Evolutionary conservation across 2,329 filamentous ascomycete genomes (phyloP), one percentile per base, ranked within the genome.

Genomic region (Aureobasidium sp.): DNA sequence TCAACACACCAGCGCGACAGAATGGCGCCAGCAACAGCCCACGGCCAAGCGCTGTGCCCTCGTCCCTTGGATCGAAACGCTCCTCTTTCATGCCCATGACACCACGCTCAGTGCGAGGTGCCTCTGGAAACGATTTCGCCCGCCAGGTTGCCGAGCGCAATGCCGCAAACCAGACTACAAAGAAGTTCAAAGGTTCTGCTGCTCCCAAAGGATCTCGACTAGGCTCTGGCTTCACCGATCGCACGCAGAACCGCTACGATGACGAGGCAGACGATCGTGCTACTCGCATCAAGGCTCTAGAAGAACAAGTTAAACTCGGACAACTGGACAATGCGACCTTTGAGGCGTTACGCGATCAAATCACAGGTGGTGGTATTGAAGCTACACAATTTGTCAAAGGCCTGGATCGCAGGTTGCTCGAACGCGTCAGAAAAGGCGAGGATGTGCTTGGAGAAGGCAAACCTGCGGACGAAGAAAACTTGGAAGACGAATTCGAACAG

Each of bases 361-460:
- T 97, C 61, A 79, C 90, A 0, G 92, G 91, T 3, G 93, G 92
- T 8, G 89, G 96, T 72, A 75, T 92, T 25, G 79, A 79, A 15
- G 90, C 86, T 67, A 96, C 91, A 15, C 91, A 96, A 79, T 76
- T 97, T 66, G 87, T 97, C 52, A 97, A 97, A 71, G 94, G 94
- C 0, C 76, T 99, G 54, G 94, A 99, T 74, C 89, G 91, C 72
- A 88, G 89, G 72, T 78, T 97, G 13, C 77, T 92, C 32, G 84
- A 89, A 72, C 81, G 86, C 66, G 81, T 89, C 63, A 82, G 82
- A 63, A 82, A 81, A 61, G 89, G 88, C 42, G 89, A 91, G 71
- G 75, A 79, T 71, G 77, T 79, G 5, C 63, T 76, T 77, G 52
- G 61, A 61, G 73, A 59, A 36, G 73, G 76, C 8, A 70, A 72